Evolutionary conservation across 352 stramenopile genomes (phyloP).

Genomic region (Pythium chondricola): DNA sequence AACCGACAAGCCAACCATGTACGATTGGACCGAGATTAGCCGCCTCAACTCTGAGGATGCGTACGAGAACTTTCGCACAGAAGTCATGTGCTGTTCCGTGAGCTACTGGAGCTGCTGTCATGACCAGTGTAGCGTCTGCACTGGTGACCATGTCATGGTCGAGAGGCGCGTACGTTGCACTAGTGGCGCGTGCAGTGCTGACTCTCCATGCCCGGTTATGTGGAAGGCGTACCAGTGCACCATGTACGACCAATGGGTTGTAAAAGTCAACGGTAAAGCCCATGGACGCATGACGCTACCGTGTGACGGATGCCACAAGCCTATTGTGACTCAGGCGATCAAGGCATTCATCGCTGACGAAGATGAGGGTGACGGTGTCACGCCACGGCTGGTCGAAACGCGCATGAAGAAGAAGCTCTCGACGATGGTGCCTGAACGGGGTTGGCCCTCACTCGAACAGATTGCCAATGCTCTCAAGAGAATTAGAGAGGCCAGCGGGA

Average conservation of each 20-base stretch:
- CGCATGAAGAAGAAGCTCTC: conserved; percentile 1
- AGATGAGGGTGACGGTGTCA: background rate
- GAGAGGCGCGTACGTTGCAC: conserved; percentile 1
- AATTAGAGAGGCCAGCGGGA: background rate
- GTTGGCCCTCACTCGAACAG: background rate
- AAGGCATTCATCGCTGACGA: background rate
- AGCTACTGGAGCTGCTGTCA: background rate
- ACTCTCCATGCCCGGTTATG: background rate
- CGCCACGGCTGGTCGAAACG: background rate
- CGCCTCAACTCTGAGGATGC: background rate
- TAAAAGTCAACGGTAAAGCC: background rate
- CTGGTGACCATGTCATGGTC: conserved; percentile 1
- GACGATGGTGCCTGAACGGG: background rate
- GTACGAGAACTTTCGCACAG: background rate
- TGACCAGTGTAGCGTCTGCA: conserved; percentile 6
- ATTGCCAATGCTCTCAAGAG: background rate
- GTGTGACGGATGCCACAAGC: background rate
- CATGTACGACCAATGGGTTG: background rate
- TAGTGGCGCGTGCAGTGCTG: background rate
- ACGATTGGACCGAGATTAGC: background rate
- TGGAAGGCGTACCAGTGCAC: background rate
- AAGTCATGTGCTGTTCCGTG: background rate
- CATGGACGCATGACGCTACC: background rate
- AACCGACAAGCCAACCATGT: no score
- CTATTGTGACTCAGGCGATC: background rate